A percentile compares a stretch with the other conserved stretches of the same genome.
phyloP scores from a whole-genome alignment of 1,139 yeast species.

The Yamadazyma songkhlaensis region DNA sequence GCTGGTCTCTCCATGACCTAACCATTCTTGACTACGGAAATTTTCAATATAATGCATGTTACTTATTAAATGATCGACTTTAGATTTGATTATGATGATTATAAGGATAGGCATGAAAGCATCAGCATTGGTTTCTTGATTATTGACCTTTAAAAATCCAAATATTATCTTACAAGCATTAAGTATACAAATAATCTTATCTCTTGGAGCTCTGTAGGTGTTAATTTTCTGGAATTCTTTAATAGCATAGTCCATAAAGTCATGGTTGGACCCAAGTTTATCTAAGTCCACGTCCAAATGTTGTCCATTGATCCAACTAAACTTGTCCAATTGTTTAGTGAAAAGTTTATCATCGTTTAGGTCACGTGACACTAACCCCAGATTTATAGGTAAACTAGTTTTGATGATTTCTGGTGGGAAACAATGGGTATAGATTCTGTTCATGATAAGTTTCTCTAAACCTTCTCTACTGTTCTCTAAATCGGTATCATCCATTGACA shows the following conservation, averaged over 20 bases:
- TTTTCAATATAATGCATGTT: constrained; percentile 83
- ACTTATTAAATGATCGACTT: constrained; percentile 61
- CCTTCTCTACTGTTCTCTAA: constrained; percentile 84
- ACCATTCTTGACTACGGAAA: constrained; percentile 71
- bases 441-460: constrained; percentile 88
- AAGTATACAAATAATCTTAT: constrained; percentile 84
- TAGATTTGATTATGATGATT: constrained; percentile 70
- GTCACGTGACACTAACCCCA: constrained; percentile 41
- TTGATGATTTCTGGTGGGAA: constrained; percentile 73
- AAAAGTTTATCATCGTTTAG: constrained; percentile 58
- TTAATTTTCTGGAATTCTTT: constrained; percentile 73
- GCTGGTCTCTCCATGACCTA: constrained; percentile 77
- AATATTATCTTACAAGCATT: constrained; percentile 92
- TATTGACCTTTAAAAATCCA: constrained; percentile 73
- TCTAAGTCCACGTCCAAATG: constrained; percentile 73
- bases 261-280: constrained; percentile 18
- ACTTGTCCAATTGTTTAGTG: constrained; percentile 57
- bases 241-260: constrained; percentile 70
- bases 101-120: constrained; percentile 85
- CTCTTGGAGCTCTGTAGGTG: constrained; percentile 88
- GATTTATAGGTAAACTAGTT: constrained; percentile 2
- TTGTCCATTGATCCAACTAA: constrained; percentile 71
- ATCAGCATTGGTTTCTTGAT: constrained; percentile 82
- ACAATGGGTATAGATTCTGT: constrained; percentile 71
- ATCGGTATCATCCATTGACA: constrained; percentile 54